A percentile compares a stretch with the other conserved stretches of the same genome.
These are phyloP conservation scores for Nannochloris sp. DNA, from an alignment of 139 green algal genomes.

Conservation along the genomic window DNA sequence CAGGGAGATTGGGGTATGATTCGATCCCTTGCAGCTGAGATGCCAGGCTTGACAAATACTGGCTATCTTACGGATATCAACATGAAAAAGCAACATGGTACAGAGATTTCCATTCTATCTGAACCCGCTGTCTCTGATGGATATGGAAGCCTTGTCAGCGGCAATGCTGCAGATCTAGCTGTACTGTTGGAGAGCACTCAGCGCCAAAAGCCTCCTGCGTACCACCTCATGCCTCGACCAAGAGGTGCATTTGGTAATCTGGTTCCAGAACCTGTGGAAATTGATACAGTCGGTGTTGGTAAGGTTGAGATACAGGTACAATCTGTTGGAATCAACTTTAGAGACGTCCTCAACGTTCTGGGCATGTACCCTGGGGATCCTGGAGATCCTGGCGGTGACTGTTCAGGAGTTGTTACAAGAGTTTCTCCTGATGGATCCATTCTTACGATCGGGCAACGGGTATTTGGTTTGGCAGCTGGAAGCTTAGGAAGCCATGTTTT, in stretches of 20 bases:
- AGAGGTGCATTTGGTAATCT: conserved; percentile 30
- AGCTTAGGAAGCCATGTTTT: conserved; percentile 59
- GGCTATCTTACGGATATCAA: conserved; percentile 1
- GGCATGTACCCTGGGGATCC: conserved; percentile 55
- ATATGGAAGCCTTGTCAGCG: conserved; percentile 21
- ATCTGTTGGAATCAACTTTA: conserved; percentile 51
- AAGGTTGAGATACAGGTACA: conserved; percentile 28
- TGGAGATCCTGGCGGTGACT: conserved; percentile 41
- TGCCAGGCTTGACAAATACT: conserved; percentile 2
- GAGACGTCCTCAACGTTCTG: conserved; percentile 56
- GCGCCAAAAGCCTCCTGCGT: background rate
- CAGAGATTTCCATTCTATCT: background rate
- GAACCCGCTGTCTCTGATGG: conserved; percentile 21
- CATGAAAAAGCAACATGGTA: background rate
- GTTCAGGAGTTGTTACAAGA: conserved; percentile 35
- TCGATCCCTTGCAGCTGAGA: conserved; percentile 33
- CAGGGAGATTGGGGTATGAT: conserved; percentile 28
- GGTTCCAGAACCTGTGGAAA: conserved; percentile 12
- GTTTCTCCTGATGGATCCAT: background rate
- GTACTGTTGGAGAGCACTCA: conserved; percentile 22
- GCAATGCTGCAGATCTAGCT: conserved; percentile 2
- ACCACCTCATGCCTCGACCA: conserved; percentile 26
- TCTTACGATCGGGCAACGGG: conserved; percentile 16
- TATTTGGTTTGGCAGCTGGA: conserved; percentile 70
- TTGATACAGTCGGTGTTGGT: conserved; percentile 8